Evolutionary conservation across 1,139 yeast genomes (phyloP).

Genomic region (Suzukiozyma palmioleophila): DNA sequence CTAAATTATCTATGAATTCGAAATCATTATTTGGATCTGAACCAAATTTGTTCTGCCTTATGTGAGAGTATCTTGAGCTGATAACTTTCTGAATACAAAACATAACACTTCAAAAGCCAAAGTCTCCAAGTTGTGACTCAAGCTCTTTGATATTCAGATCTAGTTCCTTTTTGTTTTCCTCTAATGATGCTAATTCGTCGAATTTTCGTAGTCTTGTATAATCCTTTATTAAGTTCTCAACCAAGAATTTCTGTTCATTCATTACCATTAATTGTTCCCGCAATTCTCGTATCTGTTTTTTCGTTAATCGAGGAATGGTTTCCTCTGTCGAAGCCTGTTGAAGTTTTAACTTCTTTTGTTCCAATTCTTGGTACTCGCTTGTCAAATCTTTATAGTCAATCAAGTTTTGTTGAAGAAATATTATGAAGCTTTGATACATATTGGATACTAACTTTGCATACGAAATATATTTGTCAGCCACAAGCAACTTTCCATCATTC

Average conservation of each 20-base stretch:
- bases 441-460: slow-evolving; percentile 24
- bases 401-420: slow-evolving; percentile 33
- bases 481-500: slow-evolving; percentile 13
- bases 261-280: slow-evolving; percentile 81
- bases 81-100: too few relatives aligned
- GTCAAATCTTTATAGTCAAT: slow-evolving; percentile 26
- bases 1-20: too few relatives aligned
- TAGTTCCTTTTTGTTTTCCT: slow-evolving; percentile 57
- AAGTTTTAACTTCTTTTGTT: slow-evolving; percentile 11
- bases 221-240: slow-evolving; percentile 57
- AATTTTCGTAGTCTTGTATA: slow-evolving; percentile 66
- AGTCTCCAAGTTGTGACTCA: slow-evolving; percentile 57
- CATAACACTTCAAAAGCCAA: slow-evolving; percentile 39
- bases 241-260: slow-evolving; percentile 75
- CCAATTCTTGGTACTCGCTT: slow-evolving; percentile 21
- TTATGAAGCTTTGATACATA: slow-evolving; percentile 30
- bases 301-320: slow-evolving; percentile 28
- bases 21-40: too few relatives aligned
- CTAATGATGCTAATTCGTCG: slow-evolving; percentile 68
- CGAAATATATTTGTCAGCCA: slow-evolving; percentile 13
- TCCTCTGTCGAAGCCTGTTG: slow-evolving; percentile 2
- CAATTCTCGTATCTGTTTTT: slow-evolving; percentile 51
- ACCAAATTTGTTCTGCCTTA: too few relatives aligned
- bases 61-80: too few relatives aligned
- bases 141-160: slow-evolving; percentile 46